Conservation (phyloP, 345 rosid species). For the Aegle marmelos region DNA sequence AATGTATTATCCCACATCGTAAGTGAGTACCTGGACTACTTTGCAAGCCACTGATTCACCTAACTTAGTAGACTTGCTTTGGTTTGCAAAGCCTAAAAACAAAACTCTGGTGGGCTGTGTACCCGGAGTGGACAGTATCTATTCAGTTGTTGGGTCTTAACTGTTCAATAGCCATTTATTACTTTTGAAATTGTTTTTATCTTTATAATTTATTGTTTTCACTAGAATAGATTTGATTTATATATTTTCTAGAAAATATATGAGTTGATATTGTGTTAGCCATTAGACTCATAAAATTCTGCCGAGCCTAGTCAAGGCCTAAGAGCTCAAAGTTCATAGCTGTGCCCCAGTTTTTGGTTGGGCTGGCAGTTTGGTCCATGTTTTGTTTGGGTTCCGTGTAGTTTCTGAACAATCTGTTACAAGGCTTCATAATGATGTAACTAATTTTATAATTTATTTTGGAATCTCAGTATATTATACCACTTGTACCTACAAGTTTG, state of each 20-base stretch:
- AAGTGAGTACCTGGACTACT: background rate
- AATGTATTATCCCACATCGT: background rate
- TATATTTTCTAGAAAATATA: background rate
- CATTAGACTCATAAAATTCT: background rate
- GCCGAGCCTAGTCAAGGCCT: background rate
- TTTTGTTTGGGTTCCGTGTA: background rate
- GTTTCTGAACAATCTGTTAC: background rate
- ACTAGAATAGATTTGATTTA: background rate
- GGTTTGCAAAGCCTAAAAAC: background rate
- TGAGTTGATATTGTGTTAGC: background rate
- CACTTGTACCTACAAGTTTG: background rate
- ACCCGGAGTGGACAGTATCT: background rate
- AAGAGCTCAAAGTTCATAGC: background rate
- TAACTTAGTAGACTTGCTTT: background rate
- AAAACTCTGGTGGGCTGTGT: background rate
- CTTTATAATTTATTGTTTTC: slow-evolving; percentile 1
- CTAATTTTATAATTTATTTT: background rate
- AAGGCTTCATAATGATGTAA: background rate
- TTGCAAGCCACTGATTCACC: background rate
- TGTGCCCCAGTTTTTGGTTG: background rate
- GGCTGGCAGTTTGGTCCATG: background rate
- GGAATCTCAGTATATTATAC: background rate
- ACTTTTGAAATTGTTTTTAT: background rate
- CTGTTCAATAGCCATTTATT: background rate
- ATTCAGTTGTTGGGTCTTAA: background rate